Percentiles rank a stretch among this genome's conserved stretches.
phyloP scores from a whole-genome alignment of 1,284 basidiomycete genomes.

The Thecaphora frezii region DNA sequence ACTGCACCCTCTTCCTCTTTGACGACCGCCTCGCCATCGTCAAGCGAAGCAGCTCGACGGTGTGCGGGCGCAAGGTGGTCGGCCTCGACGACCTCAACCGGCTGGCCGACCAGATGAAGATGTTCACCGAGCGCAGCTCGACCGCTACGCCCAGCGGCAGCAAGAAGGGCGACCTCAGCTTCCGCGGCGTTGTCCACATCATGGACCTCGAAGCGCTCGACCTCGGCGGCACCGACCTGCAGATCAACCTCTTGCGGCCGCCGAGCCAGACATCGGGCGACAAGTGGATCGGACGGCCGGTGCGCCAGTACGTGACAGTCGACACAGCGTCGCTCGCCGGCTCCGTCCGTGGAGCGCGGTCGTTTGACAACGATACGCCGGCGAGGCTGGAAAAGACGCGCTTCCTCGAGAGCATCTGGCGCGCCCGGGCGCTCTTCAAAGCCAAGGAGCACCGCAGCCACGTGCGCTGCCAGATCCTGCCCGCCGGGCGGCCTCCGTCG shows the following conservation, averaged over 20 bases:
- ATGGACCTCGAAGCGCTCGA: conserved; percentile 72
- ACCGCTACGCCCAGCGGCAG: conserved; percentile 37
- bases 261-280: conserved; percentile 40
- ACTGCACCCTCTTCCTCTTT: conserved; percentile 89
- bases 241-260: conserved; percentile 64
- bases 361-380: conserved; percentile 23
- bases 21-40: conserved; percentile 90
- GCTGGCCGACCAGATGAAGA: conserved; percentile 62
- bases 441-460: conserved; percentile 33
- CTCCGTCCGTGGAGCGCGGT: conserved; percentile 5
- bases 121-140: conserved; percentile 54
- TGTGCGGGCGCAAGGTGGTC: conserved; percentile 72
- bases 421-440: conserved; percentile 52
- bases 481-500: conserved; percentile 10
- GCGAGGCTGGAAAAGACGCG: conserved; percentile 47
- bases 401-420: conserved; percentile 56
- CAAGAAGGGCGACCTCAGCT: conserved; percentile 79
- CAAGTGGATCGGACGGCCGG: conserved; percentile 34
- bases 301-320: conserved; percentile 44
- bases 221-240: conserved; percentile 68
- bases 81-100: conserved; percentile 84
- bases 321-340: conserved; percentile 14
- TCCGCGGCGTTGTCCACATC: conserved; percentile 82
- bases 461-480: conserved; percentile 33
- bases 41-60: conserved; percentile 76